phyloP scores from a whole-genome alignment of 345 rosid genomes.

The Eucalyptus sideroxylon region DNA sequence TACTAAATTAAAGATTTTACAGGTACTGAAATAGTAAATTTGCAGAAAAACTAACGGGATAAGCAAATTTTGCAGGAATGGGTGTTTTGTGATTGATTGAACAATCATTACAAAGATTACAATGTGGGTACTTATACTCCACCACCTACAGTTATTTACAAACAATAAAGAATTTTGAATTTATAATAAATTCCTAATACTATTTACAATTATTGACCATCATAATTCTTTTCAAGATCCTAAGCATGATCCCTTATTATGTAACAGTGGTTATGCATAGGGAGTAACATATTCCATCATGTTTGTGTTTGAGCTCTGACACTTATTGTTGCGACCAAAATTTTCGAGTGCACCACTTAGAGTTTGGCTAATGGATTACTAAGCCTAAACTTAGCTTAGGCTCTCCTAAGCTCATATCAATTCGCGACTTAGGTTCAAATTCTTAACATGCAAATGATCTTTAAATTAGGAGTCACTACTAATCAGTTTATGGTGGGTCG shows the following conservation, averaged over 20 bases:
- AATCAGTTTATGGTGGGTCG: too few relatives aligned
- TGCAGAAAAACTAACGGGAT: neutral
- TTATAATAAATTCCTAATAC: neutral
- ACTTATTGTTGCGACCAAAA: neutral
- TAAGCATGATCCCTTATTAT: neutral
- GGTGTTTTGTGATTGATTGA: neutral
- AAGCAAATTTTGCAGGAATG: neutral
- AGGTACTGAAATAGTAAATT: too few relatives aligned
- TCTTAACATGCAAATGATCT: too few relatives aligned
- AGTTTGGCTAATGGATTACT: too few relatives aligned
- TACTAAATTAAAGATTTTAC: neutral
- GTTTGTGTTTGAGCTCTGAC: too few relatives aligned
- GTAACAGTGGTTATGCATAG: neutral
- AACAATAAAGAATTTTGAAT: neutral
- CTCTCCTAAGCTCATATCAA: rapidly evolving
- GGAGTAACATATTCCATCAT: neutral
- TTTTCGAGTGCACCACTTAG: too few relatives aligned
- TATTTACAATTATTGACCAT: too few relatives aligned
- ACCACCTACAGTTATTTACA: too few relatives aligned
- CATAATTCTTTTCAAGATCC: neutral
- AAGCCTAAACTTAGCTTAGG: too few relatives aligned
- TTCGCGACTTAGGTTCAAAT: too few relatives aligned
- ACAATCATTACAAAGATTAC: neutral
- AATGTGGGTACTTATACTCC: neutral
- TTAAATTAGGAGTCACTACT: rapidly evolving